Evolutionary conservation across 768 basidiomycete species (phyloP), one percentile per base, ranked within the genome.

Genomic region (Russula ochroleuca): DNA sequence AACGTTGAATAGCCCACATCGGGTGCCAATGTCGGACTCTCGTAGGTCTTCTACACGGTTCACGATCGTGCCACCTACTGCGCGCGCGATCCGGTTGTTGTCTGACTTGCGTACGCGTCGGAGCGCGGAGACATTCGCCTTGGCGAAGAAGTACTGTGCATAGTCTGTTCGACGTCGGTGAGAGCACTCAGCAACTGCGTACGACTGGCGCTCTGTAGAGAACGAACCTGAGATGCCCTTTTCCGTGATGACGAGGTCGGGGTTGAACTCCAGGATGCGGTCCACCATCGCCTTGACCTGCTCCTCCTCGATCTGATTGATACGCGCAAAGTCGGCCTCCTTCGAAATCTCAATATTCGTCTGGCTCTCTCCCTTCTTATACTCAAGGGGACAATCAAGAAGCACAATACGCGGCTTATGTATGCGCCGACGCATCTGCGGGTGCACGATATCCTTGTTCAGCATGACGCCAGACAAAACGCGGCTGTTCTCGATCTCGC

Each of bases 371-470:
- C 96, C 96, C 80, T 98, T 98, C 79, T 98, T 99, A 79, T 99
- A 98, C 78, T 98, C 96, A 61, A 98, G 77, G 11, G 95, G 94
- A 74, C 95, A 98, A 74, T 97, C 94, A 45, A 98, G 78, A 45
- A 98, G 76, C 25, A 98, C 78, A 54, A 99, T 90, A 14, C 95
- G 78, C 3, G 96, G 97, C 68, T 92, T 90, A 65, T 80, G 83
- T 73, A 98, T 98, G 68, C 93, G 80, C 61, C 97, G 75, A 59
- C 96, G 80, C 97, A 98, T 99, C 69, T 91, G 87, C 11, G 97
- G 95, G 75, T 98, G 97, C 0, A 94, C 97, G 70, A 99, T 90
- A 73, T 98, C 97, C 81, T 99, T 98, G 84, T 98, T 99, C 70
- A 98, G 75, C 88, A 99, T 94, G 59, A 99, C 88, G 51, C 97